Conservation (phyloP, 495 filamentous ascomycete species). For the Mycothermus thermophilus region DNA sequence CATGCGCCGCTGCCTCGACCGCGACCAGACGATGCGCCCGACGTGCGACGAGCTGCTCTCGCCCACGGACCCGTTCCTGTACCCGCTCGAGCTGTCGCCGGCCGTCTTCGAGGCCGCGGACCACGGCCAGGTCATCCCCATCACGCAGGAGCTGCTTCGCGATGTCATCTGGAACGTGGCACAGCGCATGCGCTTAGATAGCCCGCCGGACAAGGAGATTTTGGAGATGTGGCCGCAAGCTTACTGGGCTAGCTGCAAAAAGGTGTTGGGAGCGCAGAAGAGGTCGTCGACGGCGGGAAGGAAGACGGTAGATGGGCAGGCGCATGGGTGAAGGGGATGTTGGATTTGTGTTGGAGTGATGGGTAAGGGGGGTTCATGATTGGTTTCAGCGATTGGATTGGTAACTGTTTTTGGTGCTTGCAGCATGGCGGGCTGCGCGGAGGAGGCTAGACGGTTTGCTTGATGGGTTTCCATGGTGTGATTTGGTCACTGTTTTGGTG, state of each 20-base stretch:
- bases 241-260: slow-evolving; percentile 41
- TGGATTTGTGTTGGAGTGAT: neutral
- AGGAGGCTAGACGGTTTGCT: too few species aligned
- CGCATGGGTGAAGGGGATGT: too few species aligned
- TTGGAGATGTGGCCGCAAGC: slow-evolving; percentile 51
- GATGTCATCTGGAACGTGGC: slow-evolving; percentile 67
- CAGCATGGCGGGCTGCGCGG: too few species aligned
- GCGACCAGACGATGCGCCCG: slow-evolving; percentile 63
- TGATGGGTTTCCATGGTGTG: too few species aligned
- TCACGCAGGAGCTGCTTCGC: slow-evolving; percentile 62
- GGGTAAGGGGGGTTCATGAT: neutral
- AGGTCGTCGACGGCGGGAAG: too few species aligned
- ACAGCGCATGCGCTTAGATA: slow-evolving; percentile 50
- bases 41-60: slow-evolving; percentile 63
- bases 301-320: too few species aligned
- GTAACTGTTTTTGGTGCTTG: neutral
- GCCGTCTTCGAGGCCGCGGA: slow-evolving; percentile 24
- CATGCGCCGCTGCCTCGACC: slow-evolving; percentile 63
- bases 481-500: slow-evolving; percentile 1
- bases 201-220: slow-evolving; percentile 56
- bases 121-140: slow-evolving; percentile 48
- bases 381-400: neutral
- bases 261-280: too few species aligned
- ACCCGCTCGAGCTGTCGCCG: slow-evolving; percentile 47
- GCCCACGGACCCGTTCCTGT: slow-evolving; percentile 62